These are phyloP conservation scores for Chloromonas sp. DNA, from an alignment of 163 green algal genomes.

Conservation along the genomic window DNA sequence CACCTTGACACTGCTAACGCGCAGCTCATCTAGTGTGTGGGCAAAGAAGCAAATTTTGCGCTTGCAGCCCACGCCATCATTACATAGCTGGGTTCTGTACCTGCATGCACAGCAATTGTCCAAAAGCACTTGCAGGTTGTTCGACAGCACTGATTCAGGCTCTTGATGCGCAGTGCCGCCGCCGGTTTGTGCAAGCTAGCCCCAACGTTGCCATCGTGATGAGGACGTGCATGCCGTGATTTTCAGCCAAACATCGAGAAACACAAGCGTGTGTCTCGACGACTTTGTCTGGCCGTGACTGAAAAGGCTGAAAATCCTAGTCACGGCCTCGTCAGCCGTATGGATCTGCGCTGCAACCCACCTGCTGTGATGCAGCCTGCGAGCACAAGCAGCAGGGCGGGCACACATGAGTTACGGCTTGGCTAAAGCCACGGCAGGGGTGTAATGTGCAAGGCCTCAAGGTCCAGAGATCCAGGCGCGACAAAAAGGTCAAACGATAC, in stretches of 20 bases:
- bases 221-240: no score
- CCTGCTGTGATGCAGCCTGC: not conserved
- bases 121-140: not conserved
- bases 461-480: no score
- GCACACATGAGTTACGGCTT: not conserved
- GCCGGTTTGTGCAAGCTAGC: not conserved
- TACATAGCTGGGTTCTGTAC: slow-evolving; percentile 80
- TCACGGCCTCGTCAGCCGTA: no score
- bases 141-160: not conserved
- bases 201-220: not conserved
- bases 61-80: slow-evolving; percentile 63
- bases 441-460: no score
- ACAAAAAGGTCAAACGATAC: no score
- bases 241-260: no score
- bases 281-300: no score
- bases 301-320: no score
- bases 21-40: slow-evolving; percentile 56
- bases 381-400: not conserved
- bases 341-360: no score
- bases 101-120: slow-evolving; percentile 18
- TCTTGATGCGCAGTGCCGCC: not conserved
- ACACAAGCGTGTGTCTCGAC: no score
- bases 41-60: slow-evolving; percentile 81
- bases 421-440: not conserved
- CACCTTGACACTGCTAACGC: slow-evolving; percentile 28